phyloP scores from a whole-genome alignment of 805 yeast species.

The Starmerella bombicola region DNA sequence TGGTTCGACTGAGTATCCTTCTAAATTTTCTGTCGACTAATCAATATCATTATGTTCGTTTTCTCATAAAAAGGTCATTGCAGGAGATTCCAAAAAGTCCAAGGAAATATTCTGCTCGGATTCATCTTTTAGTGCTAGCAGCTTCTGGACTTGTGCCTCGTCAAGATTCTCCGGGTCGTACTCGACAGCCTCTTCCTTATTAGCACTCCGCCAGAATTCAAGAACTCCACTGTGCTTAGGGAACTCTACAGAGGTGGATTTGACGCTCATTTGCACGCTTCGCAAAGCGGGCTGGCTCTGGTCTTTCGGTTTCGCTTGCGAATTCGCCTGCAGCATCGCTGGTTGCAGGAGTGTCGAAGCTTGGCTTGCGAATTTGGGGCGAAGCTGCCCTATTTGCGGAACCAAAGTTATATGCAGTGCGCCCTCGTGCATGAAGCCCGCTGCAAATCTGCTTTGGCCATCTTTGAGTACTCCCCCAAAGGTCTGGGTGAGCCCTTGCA shows the following conservation, averaged over 20 bases:
- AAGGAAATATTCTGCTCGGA: not conserved
- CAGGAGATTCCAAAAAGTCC: too few relatives aligned
- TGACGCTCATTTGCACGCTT: slow-evolving; percentile 68
- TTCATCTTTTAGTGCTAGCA: slow-evolving; percentile 1
- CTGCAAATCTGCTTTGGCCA: slow-evolving; percentile 27
- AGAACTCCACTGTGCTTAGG: slow-evolving; percentile 62
- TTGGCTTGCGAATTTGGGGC: slow-evolving; percentile 63
- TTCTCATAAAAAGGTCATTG: too few relatives aligned
- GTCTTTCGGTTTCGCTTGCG: not conserved
- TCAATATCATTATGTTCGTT: too few relatives aligned
- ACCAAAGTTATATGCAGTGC: slow-evolving; percentile 51
- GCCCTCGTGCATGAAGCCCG: slow-evolving; percentile 32
- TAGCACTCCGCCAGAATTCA: slow-evolving; percentile 47
- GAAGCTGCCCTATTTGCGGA: slow-evolving; percentile 55
- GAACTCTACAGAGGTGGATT: slow-evolving; percentile 43
- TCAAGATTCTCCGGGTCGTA: slow-evolving; percentile 2
- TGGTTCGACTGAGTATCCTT: slow-evolving; percentile 85
- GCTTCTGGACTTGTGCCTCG: not conserved
- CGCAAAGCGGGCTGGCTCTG: slow-evolving; percentile 34
- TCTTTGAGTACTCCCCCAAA: slow-evolving; percentile 52
- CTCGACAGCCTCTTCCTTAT: slow-evolving; percentile 42
- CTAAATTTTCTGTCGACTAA: too few relatives aligned
- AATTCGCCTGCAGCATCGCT: slow-evolving; percentile 5
- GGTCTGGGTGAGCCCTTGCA: slow-evolving; percentile 35
- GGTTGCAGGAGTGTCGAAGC: slow-evolving; percentile 26